Conservation (phyloP, 495 filamentous ascomycete species). For the Sabuloglossum arenarium region DNA sequence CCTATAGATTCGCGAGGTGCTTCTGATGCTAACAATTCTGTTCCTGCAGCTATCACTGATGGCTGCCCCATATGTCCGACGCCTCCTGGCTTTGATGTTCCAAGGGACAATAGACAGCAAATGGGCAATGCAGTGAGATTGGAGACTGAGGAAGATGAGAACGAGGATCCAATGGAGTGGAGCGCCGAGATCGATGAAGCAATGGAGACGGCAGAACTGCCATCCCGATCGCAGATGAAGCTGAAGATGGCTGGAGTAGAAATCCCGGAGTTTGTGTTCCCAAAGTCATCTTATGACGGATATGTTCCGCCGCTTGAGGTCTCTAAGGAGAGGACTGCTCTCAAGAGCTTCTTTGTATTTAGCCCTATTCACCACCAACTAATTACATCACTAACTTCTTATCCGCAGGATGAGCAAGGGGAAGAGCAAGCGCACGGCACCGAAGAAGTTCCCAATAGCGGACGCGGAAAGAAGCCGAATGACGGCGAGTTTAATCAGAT, state of each 20-base stretch:
- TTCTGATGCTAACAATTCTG: neutral
- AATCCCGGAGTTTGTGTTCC: conserved; percentile 10
- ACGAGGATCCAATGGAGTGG: neutral
- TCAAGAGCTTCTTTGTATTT: conserved; percentile 14
- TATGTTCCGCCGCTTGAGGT: conserved; percentile 11
- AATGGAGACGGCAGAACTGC: neutral
- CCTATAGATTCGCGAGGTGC: neutral
- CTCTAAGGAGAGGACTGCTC: conserved; percentile 12
- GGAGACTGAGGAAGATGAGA: neutral
- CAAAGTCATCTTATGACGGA: conserved; percentile 19
- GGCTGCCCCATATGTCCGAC: neutral
- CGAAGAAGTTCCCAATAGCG: neutral
- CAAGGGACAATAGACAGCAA: neutral
- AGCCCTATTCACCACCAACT: neutral
- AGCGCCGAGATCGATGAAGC: neutral
- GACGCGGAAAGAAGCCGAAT: neutral
- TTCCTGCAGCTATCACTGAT: neutral
- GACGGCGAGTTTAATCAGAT: conserved; percentile 1
- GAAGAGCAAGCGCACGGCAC: neutral
- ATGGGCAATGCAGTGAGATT: neutral
- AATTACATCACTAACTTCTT: neutral
- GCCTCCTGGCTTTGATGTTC: neutral
- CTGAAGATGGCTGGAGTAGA: neutral
- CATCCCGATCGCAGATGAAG: neutral
- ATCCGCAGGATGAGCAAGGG: neutral